Base-by-base conservation (phyloP, 768 basidiomycete genomes). In the Rhodocollybia butyracea region DNA sequence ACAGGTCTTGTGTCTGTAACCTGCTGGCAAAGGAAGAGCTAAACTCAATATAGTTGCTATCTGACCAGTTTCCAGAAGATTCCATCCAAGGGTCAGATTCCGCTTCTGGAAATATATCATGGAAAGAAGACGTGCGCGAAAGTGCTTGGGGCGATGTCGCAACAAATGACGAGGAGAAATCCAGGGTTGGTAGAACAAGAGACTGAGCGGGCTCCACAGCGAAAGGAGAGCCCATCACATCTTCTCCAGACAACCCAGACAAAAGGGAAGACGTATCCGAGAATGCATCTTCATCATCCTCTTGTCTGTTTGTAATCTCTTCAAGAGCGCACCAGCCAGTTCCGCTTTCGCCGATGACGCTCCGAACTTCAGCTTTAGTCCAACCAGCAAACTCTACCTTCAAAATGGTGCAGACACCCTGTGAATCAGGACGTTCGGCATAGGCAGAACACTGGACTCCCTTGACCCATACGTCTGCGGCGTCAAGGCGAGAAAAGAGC, bases 271-370 rank as follows among this genome's bases (percentile, higher is more conserved):
- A 70, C 19, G 67, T 61, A 21, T 71, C 69, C 2, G 69, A 73
- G 22, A 68, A 58, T 17, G 51, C 52, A 47, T 68, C 70, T 8
- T 66, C 66, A 7, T 71, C 72, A 53, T 70, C 72, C 29, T 67
- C 59, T 27, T 68, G 59, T 0, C 68, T 62, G 19, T 55, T 39
- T 57, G 59, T 51, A 43, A 73, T 58, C 66, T 91, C 89, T 63
- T 89, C 83, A 17, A 92, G 67, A 0, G 77, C 74, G 69, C 89
- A 92, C 90, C 91, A 93, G 0, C 85, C 86, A 7, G 76, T 80
- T 17, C 85, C 82, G 29, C 81, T 83, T 64, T 88, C 83, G 12
- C 91, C 91, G 12, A 91, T 76, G 19, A 91, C 76, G 45, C 78
- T 68, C 40, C 86, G 74, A 7, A 92, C 88, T 45, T 82, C 80